Evolutionary conservation across 2,329 filamentous ascomycete species (phyloP), one percentile per base, ranked within the genome.

Genomic region (Phyllosticta citriasiana): DNA sequence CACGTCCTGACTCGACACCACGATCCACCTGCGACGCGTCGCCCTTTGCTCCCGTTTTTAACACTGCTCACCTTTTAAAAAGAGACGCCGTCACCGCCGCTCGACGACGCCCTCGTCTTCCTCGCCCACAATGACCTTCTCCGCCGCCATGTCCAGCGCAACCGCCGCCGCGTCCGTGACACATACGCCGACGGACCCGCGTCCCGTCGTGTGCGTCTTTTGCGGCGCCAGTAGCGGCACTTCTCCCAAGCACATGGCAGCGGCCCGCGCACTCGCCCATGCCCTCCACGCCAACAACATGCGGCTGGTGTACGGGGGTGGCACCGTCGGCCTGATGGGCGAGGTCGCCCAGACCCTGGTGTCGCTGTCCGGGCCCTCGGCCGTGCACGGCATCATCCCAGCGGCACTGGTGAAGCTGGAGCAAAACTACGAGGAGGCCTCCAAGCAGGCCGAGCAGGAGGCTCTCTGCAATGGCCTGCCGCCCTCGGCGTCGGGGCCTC

Each of bases 321-420:
- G 94, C 70, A 97, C 93, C 2, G 85, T 91, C 47, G 94, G 94
- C 9, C 82, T 99, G 54, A 99, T 99, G 94, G 94, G 94, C 71
- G 91, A 97, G 72, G 76, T 97, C 10, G 91, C 94, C 54, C 88
- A 87, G 68, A 92, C 90, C 0, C 85, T 99, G 27, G 91, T 95
- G 66, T 81, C 88, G 0, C 84, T 97, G 64, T 86, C 87, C 4
- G 93, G 94, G 2, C 90, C 92, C 0, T 74, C 85, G 57, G 78
- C 88, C 12, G 94, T 97, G 16, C 93, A 97, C 77, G 94, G 94
- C 70, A 89, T 99, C 72, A 97, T 99, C 69, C 94, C 94, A 4
- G 83, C 87, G 57, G 88, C 93, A 0, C 83, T 99, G 5, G 85
- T 97, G 53, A 82, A 83, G 66, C 88, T 87, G 73, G 92, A 97